Evolutionary conservation across 495 filamentous ascomycete species (phyloP).

Genomic region (Wilcoxina mikolae): DNA sequence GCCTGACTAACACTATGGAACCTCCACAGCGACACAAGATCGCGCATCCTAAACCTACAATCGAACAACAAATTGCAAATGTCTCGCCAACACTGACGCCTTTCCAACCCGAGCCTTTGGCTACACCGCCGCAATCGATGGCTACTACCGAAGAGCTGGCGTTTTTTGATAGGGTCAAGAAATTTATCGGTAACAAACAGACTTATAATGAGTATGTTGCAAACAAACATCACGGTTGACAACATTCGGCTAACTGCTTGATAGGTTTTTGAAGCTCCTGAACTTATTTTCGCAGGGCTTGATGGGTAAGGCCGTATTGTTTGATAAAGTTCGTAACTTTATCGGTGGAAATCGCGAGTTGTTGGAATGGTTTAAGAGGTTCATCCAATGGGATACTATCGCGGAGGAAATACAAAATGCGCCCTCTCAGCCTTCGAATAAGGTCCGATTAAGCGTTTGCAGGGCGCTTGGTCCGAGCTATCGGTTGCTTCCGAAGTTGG

Average conservation of each 20-base stretch:
- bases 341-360: conserved; percentile 80
- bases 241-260: not conserved
- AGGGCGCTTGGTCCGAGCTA: conserved; percentile 90
- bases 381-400: conserved; percentile 54
- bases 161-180: conserved; percentile 95
- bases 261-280: conserved; percentile 70
- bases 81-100: conserved; percentile 80
- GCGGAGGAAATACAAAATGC: conserved; percentile 69
- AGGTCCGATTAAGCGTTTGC: conserved; percentile 83
- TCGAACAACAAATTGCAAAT: conserved; percentile 35
- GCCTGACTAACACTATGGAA: not conserved
- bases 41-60: conserved; percentile 20
- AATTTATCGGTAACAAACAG: conserved; percentile 81
- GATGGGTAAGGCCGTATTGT: conserved; percentile 64
- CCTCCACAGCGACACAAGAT: conserved; percentile 20
- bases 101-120: conserved; percentile 67
- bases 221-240: not conserved
- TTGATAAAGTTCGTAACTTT: conserved; percentile 67
- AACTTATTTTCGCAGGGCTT: conserved; percentile 85
- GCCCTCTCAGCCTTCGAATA: conserved; percentile 48
- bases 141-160: conserved; percentile 61
- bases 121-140: conserved; percentile 50
- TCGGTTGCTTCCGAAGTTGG: conserved; percentile 69
- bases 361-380: conserved; percentile 66
- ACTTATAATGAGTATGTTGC: conserved; percentile 53